Conservation (phyloP, 352 stramenopile genomes). For the Phytopythium aichiense region DNA sequence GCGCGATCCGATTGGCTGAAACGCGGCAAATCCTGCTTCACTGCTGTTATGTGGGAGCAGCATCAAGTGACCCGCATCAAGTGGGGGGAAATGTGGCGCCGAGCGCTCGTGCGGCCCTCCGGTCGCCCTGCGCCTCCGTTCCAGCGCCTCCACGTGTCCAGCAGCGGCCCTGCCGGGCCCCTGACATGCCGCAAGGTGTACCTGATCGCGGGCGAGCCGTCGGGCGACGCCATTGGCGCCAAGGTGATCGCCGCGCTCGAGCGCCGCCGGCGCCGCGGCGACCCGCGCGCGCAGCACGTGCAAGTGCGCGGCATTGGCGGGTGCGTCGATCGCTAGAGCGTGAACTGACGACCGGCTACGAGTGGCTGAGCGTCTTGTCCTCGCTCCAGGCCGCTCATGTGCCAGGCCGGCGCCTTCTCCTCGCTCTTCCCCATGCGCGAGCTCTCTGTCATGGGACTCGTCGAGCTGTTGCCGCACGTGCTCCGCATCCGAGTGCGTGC, state of each 20-base stretch:
- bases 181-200: conserved; percentile 32
- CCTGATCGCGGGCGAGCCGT: conserved; percentile 67
- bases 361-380: not conserved
- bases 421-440: conserved; percentile 73
- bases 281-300: conserved; percentile 16
- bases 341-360: not conserved
- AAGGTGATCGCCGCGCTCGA: conserved; percentile 59
- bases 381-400: conserved; percentile 43
- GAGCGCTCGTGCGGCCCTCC: not conserved
- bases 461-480: conserved; percentile 61
- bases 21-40: not conserved
- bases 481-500: conserved; percentile 38
- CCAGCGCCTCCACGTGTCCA: not conserved
- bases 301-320: conserved; percentile 58
- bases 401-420: conserved; percentile 30
- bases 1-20: not conserved
- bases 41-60: no score
- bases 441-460: conserved; percentile 69
- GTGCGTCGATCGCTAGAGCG: conserved; percentile 9
- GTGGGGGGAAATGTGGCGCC: not conserved
- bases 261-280: conserved; percentile 10
- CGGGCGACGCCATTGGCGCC: conserved; percentile 68
- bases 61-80: not conserved
- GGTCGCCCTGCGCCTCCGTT: not conserved
- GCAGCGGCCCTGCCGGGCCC: not conserved